Base-by-base conservation (phyloP, 768 basidiomycete genomes). In the Psilocybe subaeruginosa region DNA sequence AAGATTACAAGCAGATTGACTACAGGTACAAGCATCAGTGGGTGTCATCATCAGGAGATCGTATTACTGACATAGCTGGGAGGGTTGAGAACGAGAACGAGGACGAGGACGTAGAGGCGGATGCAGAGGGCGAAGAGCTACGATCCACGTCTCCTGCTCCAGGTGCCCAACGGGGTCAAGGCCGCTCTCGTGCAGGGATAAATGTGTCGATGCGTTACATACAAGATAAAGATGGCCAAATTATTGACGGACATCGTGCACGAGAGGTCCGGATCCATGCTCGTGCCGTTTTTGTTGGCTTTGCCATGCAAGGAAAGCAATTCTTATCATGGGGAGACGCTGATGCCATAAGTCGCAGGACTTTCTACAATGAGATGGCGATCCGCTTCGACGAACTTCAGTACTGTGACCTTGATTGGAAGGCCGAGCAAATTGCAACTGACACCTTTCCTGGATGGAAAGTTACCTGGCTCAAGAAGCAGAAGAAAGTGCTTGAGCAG, bases 401-500 rank as follows among this genome's bases (percentile, higher is more conserved):
- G 14, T 43, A 59, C 39, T 65, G 64, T 19, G 58, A 65, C 23
- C 54, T 65, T 39, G 64, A 65, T 47, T 65, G 56, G 64, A 65
- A 65, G 56, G 35, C 33, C 41, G 58, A 65, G 47, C 60, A 62
- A 48, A 50, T 65, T 37, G 64, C 61, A 2, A 46, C 39, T 17
- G 53, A 65, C 30, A 59, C 51, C 14, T 65, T 62, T 33, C 54
- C 59, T 8, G 56, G 57, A 52, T 62, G 61, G 61, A 35, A 41
- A 43, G 33, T 9, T 8, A 35, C 51, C 41, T 62, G 61, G 61
- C 39, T 50, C 8, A 58, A 50, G 46, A 58, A 58, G 37, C 30
- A 35, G 7, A 47, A 37, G 48, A 35, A 35, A 35, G 9, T 35
- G 9, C 33, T 19, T 19, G 19, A 35, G 33, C 33, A 35, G 9